Base-by-base conservation (phyloP, 1,139 yeast genomes). In the Scheffersomyces illinoinensis region DNA sequence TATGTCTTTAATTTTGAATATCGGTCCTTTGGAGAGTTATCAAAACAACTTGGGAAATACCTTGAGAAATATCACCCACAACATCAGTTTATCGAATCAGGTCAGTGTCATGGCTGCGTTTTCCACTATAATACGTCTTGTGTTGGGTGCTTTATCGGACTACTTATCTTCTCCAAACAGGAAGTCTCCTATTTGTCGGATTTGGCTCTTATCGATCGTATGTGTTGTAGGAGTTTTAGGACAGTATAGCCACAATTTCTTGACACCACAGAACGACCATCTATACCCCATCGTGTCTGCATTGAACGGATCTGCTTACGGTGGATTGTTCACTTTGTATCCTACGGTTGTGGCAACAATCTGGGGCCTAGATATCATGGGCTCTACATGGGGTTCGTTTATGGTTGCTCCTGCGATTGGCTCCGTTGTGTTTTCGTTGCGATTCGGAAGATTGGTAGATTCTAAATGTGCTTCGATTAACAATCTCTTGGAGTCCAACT, bases 401-500 rank as follows among this genome's bases (percentile, higher is more conserved):
- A 87, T 93, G 85, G 81, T 91, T 47, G 97, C 97, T 0, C 98
- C 98, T 0, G 98, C 98, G 0, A 65, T 92, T 2, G 97, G 98
- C 1, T 83, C 96, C 0, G 81, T 91, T 6, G 64, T 85, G 1
- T 91, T 84, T 68, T 95, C 97, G 2, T 69, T 90, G 59, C 66
- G 88, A 21, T 93, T 90, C 71, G 98, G 97, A 0, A 70, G 74
- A 43, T 76, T 86, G 39, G 88, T 85, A 64, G 97, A 93, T 66
- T 54, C 58, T 5, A 66, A 66, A 52, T 78, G 83, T 59, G 61
- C 64, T 18, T 64, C 64, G 4, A 61, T 63, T 46, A 55, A 50
- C 20, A 57, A 33, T 14, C 47, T 55, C n/a, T 56, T 61, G 33
- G 61, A 43, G n/a, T 53, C 43, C 20, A 66, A 66, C 56, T 77